Percentiles rank a stretch among this genome's conserved stretches.
Conservation (phyloP, 805 yeast species). For the Candida easanensis region DNA sequence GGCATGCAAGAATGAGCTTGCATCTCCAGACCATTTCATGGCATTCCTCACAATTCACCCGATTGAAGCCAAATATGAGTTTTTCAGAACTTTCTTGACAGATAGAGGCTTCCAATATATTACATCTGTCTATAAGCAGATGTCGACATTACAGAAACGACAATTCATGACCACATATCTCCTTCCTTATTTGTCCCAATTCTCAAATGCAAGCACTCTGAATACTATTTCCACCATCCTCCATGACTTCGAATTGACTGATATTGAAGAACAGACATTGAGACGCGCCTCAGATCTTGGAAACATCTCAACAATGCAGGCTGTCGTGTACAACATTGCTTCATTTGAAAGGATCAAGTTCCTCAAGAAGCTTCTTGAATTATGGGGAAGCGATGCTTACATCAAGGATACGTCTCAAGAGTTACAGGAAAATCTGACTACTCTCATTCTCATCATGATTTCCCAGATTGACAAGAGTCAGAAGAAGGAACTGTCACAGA, state of each 20-base stretch:
- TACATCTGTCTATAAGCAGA: not conserved
- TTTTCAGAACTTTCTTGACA: conserved; percentile 18
- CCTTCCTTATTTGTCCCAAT: conserved; percentile 16
- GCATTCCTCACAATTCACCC: conserved; percentile 26
- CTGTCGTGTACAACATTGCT: conserved; percentile 9
- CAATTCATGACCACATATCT: conserved; percentile 17
- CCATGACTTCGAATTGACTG: conserved; percentile 2
- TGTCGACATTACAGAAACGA: conserved; percentile 19
- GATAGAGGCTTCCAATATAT: conserved; percentile 8
- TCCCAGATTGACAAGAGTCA: conserved; percentile 23
- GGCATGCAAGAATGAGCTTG: conserved; percentile 2
- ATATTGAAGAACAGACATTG: conserved; percentile 10
- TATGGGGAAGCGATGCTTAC: conserved; percentile 37
- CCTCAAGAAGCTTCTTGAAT: conserved; percentile 13
- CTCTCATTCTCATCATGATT: conserved; percentile 40
- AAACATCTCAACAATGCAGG: conserved; percentile 15
- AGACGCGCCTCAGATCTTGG: conserved; percentile 6
- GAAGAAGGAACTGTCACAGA: conserved; percentile 32
- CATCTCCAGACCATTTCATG: conserved; percentile 15
- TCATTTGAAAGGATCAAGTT: not conserved
- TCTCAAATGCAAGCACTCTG: conserved; percentile 8
- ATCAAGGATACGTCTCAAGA: conserved; percentile 39
- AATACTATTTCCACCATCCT: conserved; percentile 14
- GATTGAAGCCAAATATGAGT: conserved; percentile 17
- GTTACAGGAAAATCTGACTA: conserved; percentile 48